A percentile compares a stretch with the other conserved stretches of the same genome.
These are phyloP conservation scores for Camellia granthamiana DNA, from an alignment of 148 eudicot genomes.

Conservation along the genomic window DNA sequence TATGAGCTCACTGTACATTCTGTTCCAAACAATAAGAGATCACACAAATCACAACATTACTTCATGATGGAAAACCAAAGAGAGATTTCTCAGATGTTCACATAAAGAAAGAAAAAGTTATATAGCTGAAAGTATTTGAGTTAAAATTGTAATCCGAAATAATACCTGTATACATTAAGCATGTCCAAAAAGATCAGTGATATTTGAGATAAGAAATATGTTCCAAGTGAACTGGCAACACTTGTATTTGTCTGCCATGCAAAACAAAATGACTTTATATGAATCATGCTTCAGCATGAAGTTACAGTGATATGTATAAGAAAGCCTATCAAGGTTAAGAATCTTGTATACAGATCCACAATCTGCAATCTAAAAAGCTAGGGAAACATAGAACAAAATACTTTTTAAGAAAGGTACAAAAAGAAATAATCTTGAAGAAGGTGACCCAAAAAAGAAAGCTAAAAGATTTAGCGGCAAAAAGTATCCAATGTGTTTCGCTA, in stretches of 20 bases:
- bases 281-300: slow-evolving; percentile 2
- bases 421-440: neutral
- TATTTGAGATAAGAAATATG: slow-evolving; percentile 82
- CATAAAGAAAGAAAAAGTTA: neutral
- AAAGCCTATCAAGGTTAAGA: neutral
- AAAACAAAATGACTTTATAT: slow-evolving; percentile 1
- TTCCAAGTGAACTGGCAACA: slow-evolving; percentile 83
- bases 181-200: slow-evolving; percentile 86
- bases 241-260: slow-evolving; percentile 85
- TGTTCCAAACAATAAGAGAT: slow-evolving; percentile 26
- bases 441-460: neutral
- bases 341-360: neutral
- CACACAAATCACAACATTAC: neutral
- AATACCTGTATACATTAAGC: slow-evolving; percentile 96
- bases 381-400: neutral
- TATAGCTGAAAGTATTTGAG: neutral
- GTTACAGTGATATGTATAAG: neutral
- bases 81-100: neutral
- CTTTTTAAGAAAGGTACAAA: neutral
- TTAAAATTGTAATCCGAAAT: neutral
- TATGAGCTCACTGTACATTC: slow-evolving; percentile 99
- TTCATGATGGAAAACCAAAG: neutral
- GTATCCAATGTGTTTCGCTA: too few species aligned
- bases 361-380: neutral
- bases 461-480: too few species aligned